Percentiles rank a stretch among this genome's conserved stretches.
phyloP scores from a whole-genome alignment of 2,329 filamentous ascomycete species.

The Xylaria hypoxylon region DNA sequence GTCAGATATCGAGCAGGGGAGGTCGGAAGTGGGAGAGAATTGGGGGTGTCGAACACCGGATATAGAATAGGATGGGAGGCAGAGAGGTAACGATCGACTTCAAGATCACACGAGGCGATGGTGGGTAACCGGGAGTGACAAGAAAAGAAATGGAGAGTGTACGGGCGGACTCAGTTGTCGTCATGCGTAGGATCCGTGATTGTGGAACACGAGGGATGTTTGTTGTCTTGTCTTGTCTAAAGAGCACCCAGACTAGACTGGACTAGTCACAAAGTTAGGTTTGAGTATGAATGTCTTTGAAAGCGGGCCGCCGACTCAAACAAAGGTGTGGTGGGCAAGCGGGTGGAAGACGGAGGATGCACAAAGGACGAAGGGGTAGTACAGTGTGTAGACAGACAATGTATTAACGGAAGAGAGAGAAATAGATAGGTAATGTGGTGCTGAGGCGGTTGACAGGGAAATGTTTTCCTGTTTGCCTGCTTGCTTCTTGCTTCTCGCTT shows the following conservation, averaged over 20 bases:
- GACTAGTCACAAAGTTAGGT: slow-evolving; percentile 22
- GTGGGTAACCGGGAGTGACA: not conserved
- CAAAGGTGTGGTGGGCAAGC: slow-evolving; percentile 7
- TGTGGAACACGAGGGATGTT: slow-evolving; percentile 16
- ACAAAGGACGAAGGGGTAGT: not conserved
- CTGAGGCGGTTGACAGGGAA: not conserved
- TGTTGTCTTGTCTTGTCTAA: slow-evolving; percentile 9
- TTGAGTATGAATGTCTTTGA: slow-evolving; percentile 7
- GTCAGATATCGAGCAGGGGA: slow-evolving; percentile 10
- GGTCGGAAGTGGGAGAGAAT: not conserved
- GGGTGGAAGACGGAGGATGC: not conserved
- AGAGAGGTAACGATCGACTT: not conserved
- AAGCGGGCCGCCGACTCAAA: not conserved
- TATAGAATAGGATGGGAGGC: not conserved
- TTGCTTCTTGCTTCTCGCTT: not conserved
- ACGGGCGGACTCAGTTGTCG: slow-evolving; percentile 11
- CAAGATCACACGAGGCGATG: slow-evolving; percentile 11
- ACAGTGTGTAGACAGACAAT: not conserved
- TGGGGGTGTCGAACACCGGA: slow-evolving; percentile 2
- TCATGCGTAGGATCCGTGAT: slow-evolving; percentile 22
- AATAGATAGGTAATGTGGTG: not conserved
- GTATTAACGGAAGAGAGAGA: not conserved
- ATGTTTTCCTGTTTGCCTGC: not conserved
- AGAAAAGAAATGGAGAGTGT: slow-evolving; percentile 2
- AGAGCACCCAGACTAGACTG: not conserved